Percentiles rank a stretch among this genome's conserved stretches.
phyloP scores from a whole-genome alignment of 2,329 filamentous ascomycete genomes.

The Nemania sp. region DNA sequence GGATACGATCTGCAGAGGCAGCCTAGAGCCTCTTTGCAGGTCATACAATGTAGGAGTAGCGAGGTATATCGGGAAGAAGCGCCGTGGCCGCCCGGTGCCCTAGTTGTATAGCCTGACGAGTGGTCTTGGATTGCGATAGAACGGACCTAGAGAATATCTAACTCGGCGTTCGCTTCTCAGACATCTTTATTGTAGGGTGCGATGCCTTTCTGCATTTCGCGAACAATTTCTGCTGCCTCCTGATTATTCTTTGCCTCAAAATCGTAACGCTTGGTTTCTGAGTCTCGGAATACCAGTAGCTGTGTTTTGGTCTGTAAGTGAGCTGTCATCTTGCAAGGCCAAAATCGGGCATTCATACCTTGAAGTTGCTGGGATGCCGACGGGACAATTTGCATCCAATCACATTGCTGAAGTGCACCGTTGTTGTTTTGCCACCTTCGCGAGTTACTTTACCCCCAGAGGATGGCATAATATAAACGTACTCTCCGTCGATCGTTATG shows the following conservation, averaged over 20 bases:
- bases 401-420: constrained; percentile 80
- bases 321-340: background rate
- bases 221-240: constrained; percentile 79
- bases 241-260: constrained; percentile 76
- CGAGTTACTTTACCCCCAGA: constrained; percentile 68
- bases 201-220: constrained; percentile 76
- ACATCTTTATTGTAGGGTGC: constrained; percentile 57
- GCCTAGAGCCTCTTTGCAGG: background rate
- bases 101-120: background rate
- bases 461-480: constrained; percentile 81
- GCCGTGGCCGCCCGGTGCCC: background rate
- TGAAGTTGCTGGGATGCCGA: constrained; percentile 80
- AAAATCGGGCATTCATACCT: constrained; percentile 53
- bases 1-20: background rate
- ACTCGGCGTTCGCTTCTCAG: background rate
- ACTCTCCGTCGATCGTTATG: constrained; percentile 81
- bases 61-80: background rate
- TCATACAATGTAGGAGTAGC: background rate
- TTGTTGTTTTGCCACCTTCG: constrained; percentile 73
- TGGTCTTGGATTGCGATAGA: background rate
- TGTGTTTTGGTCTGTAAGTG: constrained; percentile 37
- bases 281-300: constrained; percentile 74
- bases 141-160: background rate
- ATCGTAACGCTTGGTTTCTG: constrained; percentile 81
- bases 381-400: constrained; percentile 81